Evolutionary conservation across 164 flowering plant species (phyloP).

Genomic region (Taxillus chinensis): DNA sequence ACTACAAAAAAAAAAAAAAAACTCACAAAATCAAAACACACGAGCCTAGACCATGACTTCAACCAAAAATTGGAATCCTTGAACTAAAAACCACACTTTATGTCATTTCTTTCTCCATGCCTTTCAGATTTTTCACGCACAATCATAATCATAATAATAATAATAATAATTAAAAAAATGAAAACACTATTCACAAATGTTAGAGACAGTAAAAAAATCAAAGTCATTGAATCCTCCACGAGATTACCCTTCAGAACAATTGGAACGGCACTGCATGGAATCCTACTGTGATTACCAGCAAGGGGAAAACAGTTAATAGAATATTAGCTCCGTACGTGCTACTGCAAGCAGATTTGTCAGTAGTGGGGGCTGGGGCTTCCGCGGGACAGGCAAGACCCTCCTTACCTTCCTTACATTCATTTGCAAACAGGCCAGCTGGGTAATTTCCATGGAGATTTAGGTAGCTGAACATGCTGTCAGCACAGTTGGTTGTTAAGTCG

Average conservation of each 20-base stretch:
- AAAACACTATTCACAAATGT: not conserved
- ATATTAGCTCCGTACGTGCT: slow-evolving; percentile 2
- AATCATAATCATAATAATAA: no score
- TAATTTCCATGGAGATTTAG: slow-evolving; percentile 43
- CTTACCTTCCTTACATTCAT: slow-evolving; percentile 27
- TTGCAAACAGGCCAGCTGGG: slow-evolving; percentile 53
- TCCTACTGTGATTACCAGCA: slow-evolving; percentile 5
- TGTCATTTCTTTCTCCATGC: no score
- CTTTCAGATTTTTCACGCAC: no score
- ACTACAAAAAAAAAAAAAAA: no score
- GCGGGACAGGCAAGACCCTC: slow-evolving; percentile 30
- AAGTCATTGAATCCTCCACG: no score
- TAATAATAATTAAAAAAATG: no score
- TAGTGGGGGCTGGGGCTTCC: not conserved
- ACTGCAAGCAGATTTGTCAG: not conserved
- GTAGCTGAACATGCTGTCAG: slow-evolving; percentile 49
- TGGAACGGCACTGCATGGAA: slow-evolving; percentile 7
- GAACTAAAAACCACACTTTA: no score
- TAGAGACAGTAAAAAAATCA: no score
- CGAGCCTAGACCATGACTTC: no score
- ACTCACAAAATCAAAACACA: no score
- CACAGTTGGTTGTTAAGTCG: slow-evolving; percentile 32
- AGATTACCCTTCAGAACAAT: not conserved
- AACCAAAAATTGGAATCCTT: no score
- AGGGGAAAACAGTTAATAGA: not conserved